A percentile compares a stretch with the other conserved stretches of the same genome.
Evolutionary conservation across 2,329 filamentous ascomycete species (phyloP).

Genomic region (Talaromyces sp.): DNA sequence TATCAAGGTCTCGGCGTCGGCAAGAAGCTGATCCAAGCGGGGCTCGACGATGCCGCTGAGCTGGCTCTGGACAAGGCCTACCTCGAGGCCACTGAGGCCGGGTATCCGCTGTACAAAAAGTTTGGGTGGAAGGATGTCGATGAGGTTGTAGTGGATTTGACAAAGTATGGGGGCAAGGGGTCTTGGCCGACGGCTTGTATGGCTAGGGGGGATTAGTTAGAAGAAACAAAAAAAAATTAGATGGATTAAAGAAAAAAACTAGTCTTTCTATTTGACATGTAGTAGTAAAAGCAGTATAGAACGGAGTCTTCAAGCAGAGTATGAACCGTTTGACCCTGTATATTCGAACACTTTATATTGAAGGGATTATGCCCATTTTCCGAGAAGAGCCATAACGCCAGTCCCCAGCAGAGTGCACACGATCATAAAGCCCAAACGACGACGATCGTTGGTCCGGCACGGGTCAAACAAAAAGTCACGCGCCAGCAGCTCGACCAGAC

Average conservation of each 20-base stretch:
- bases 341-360: background rate
- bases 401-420: slow-evolving; percentile 35
- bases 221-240: background rate
- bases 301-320: background rate
- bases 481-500: slow-evolving; percentile 46
- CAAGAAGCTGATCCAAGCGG: slow-evolving; percentile 3
- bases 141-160: background rate
- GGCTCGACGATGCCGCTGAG: slow-evolving; percentile 1
- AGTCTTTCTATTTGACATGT: background rate
- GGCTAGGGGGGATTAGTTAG: background rate
- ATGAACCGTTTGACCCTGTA: background rate
- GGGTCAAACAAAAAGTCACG: slow-evolving; percentile 48
- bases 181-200: background rate
- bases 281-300: background rate
- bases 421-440: slow-evolving; percentile 39
- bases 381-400: slow-evolving; percentile 45
- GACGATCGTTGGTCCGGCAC: slow-evolving; percentile 35
- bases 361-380: slow-evolving; percentile 42
- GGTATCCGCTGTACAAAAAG: slow-evolving; percentile 5
- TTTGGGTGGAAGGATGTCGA: slow-evolving; percentile 9
- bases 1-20: slow-evolving; percentile 7
- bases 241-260: background rate
- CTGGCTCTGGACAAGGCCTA: slow-evolving; percentile 1
- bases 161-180: slow-evolving; percentile 5
- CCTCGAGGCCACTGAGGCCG: slow-evolving; percentile 6